Base-by-base conservation (phyloP, 75 land plant species). In the Sequoia sempervirens region DNA sequence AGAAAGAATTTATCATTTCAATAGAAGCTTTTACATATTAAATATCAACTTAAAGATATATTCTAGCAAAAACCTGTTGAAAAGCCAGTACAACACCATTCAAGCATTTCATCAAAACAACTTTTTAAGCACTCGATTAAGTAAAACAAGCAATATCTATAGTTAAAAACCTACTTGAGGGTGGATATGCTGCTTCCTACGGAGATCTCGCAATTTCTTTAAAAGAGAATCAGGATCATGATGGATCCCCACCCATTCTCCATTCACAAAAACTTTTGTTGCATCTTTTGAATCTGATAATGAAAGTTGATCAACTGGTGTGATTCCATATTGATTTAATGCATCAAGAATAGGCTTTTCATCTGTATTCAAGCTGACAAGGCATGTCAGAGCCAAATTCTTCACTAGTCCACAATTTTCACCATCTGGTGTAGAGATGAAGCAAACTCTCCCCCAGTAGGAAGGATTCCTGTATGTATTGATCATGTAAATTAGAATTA, bases 331-430 rank as follows among this genome's bases (percentile, higher is more conserved):
- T n/a, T 82, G 75, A 13, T 66, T 76, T 82, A 97, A 83, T 2
- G 72, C 85, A 2, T 89, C 85, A 83, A 92, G 28, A 38, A 91
- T 36, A 4, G 84, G 79, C 23, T 94, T 90, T 68, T 64, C 66
- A 23, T 87, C 18, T 15, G 82, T 69, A 37, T 82, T 83, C 40
- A 84, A 83, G 75, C 91, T 91, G 15, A 97, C 95, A 88, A 93
- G 80, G 52, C 96, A 91, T 1, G 94, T 91, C 56, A 89, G 78
- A 66, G 98, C 96, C 82, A 97, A 82, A 88, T 91, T 97, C 66
- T 97, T 97, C 20, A 95, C 93, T 28, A 97, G 93, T 80, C 99
- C 99, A 84, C 99, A 97, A 37, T 94, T 94, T 82, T 93, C 95
- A 53, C 96, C 99, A 92, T 97, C 99, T 32, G 96, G 88, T 13